Base-by-base conservation (phyloP, 345 rosid species). In the Gossypium ekmanianum region DNA sequence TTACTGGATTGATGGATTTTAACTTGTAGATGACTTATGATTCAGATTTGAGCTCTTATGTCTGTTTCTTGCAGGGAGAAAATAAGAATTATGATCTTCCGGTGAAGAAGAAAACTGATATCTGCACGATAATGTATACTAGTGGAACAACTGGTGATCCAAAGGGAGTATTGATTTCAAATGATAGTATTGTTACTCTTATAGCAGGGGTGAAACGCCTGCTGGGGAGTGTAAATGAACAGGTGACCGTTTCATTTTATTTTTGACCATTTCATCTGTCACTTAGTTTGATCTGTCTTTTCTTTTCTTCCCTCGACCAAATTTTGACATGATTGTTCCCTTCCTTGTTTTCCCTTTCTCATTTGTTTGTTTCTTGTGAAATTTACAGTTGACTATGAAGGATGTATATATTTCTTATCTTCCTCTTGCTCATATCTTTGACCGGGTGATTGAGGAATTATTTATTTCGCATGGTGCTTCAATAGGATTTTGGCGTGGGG, bases 121-220 rank as follows among this genome's bases (percentile, higher is more conserved):
- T 95, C 61, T 93, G 97, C 82, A 95, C 98, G 9, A 90, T 95
- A 71, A 95, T 95, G 99, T 95, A 95, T 77, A 95, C 99, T 61
- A 95, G 99, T 72, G 99, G 99, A 76, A 96, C 99, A 77, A 96
- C 99, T 79, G 98, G 97, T 81, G 97, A 96, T 82, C 99, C 99
- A 17, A 96, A 96, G 78, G 99, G 99, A 80, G 99, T 93, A 9
- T 52, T 96, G 90, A 86, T 96, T 74, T 89, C 99, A 81, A 96
- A 96, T 85, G 91, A 92, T 3, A 89, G 90, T 86, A 92, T 96
- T 77, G 85, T 93, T 75, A 78, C 88, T 80, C 75, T 93, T 24
- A 79, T 93, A 73, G 93, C 92, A 72, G 99, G 99, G 45, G 92
- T 87, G 34, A 90, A 81, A 68, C 26, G 79, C 68, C 72, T 91